Base-by-base conservation (phyloP, 495 filamentous ascomycete genomes). In the Penicillium longicatenatum region DNA sequence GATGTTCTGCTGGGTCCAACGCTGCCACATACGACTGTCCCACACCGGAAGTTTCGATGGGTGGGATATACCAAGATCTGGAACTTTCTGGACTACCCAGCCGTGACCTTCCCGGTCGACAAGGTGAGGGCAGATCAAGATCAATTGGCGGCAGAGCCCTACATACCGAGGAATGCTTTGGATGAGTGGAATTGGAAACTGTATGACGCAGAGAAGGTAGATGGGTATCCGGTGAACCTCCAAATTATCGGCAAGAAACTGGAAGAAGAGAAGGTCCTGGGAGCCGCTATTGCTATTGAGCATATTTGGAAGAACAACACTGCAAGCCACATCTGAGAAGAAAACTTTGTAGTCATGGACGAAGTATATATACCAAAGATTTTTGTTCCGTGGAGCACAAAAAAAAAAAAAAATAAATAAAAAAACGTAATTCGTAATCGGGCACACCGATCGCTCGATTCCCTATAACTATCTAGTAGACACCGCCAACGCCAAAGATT, bases 21-120 rank as follows among this genome's bases (percentile, higher is more conserved):
- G 56, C 30, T 76, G 68, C 67, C 81, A 8, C 74, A 78, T 56
- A 65, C 67, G 1, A 74, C 81, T 14, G 76, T 83, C 16, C 76
- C 81, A 31, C 80, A 79, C 39, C 69, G 77, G 14, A 67, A 58
- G 61, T 75, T 82, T 56, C 69, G 65, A 11, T 78, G 75, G 74
- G 72, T 85, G 46, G 78, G 79, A 0, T 91, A 89, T 61, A 88
- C 85, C 0, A 75, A 77, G 42, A 82, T 88, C 57, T 90, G 87
- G 87, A 90, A 91, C 65, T 62, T 89, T 33, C 69, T 90, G 0
- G 86, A 89, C 63, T 90, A 86, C 61, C 81, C 82, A 9, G 72
- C 78, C 24, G 70, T 85, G 31, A 79, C 81, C 6, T 70, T 88
- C 45, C 85, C 85, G 2, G 77, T 86, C 20, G 75, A 78, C 19